Percentiles rank a stretch among this genome's conserved stretches.
These are phyloP conservation scores for Aspergillus tanneri DNA, from an alignment of 2,329 filamentous ascomycete species.

Conservation along the genomic window DNA sequence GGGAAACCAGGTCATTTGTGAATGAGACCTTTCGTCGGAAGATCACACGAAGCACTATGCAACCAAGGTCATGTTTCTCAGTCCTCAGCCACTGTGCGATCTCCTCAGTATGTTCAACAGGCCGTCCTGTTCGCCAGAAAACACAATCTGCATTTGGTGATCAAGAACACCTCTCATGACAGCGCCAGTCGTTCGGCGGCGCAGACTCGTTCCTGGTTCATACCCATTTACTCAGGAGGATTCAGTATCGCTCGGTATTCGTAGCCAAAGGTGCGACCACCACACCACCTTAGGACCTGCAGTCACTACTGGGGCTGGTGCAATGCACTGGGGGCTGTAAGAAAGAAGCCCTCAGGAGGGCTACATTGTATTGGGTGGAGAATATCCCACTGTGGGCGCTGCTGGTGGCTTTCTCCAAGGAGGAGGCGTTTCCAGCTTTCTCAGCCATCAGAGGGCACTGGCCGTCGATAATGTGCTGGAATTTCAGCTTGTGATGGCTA, in stretches of 20 bases:
- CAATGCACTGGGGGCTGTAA: constrained; percentile 10
- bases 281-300: too few relatives aligned
- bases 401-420: constrained; percentile 41
- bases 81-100: constrained; percentile 37
- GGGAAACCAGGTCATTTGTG: too few relatives aligned
- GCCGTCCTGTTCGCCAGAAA: constrained; percentile 37
- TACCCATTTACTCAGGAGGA: constrained; percentile 19
- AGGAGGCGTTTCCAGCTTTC: constrained; percentile 40
- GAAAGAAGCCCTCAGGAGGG: background rate
- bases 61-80: constrained; percentile 38
- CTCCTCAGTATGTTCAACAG: constrained; percentile 34
- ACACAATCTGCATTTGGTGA: constrained; percentile 16
- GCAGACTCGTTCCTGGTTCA: constrained; percentile 33
- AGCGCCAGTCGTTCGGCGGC: constrained; percentile 20
- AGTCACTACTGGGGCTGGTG: constrained; percentile 8
- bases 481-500: constrained; percentile 49
- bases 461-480: constrained; percentile 52
- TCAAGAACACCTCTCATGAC: constrained; percentile 19
- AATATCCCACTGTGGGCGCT: constrained; percentile 16
- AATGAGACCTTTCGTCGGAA: too few relatives aligned
- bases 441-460: constrained; percentile 52
- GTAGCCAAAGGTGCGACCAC: too few relatives aligned
- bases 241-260: too few relatives aligned
- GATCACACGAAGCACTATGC: too few relatives aligned
- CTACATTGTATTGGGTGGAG: constrained; percentile 9